Evolutionary conservation across 2,329 filamentous ascomycete species (phyloP).

Genomic region (Rhynchosporium graminicola): DNA sequence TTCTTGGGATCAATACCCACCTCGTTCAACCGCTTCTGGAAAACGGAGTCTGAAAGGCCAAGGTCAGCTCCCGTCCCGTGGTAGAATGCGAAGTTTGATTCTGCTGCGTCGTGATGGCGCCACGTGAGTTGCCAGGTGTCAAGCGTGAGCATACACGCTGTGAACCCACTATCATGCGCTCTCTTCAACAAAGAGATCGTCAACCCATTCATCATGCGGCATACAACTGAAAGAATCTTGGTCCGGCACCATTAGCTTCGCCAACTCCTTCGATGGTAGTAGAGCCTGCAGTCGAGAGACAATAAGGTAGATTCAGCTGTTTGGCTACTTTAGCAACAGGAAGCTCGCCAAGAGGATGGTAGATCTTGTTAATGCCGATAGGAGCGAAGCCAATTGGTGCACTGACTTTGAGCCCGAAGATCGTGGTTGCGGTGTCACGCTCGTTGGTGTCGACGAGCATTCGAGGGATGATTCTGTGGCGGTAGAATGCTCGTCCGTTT

Average conservation of each 20-base stretch:
- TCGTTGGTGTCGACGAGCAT: conserved; percentile 62
- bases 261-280: conserved; percentile 58
- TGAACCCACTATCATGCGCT: conserved; percentile 56
- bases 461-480: conserved; percentile 61
- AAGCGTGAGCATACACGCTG: conserved; percentile 59
- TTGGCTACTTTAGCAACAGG: conserved; percentile 60
- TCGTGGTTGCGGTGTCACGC: conserved; percentile 56
- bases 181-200: conserved; percentile 57
- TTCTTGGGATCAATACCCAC: conserved; percentile 54
- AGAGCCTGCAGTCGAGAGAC: conserved; percentile 56
- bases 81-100: conserved; percentile 64
- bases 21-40: conserved; percentile 53
- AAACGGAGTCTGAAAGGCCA: conserved; percentile 60
- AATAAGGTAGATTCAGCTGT: conserved; percentile 61
- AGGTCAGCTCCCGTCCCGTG: conserved; percentile 59
- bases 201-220: conserved; percentile 61
- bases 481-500: conserved; percentile 65
- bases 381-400: conserved; percentile 66
- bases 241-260: conserved; percentile 52
- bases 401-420: conserved; percentile 60
- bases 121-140: conserved; percentile 66
- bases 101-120: conserved; percentile 58
- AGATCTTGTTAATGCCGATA: conserved; percentile 67
- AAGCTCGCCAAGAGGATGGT: conserved; percentile 58
- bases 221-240: conserved; percentile 65